These are phyloP conservation scores for Phaseolus lunatus DNA, from an alignment of 306 rosid genomes.

Conservation along the genomic window DNA sequence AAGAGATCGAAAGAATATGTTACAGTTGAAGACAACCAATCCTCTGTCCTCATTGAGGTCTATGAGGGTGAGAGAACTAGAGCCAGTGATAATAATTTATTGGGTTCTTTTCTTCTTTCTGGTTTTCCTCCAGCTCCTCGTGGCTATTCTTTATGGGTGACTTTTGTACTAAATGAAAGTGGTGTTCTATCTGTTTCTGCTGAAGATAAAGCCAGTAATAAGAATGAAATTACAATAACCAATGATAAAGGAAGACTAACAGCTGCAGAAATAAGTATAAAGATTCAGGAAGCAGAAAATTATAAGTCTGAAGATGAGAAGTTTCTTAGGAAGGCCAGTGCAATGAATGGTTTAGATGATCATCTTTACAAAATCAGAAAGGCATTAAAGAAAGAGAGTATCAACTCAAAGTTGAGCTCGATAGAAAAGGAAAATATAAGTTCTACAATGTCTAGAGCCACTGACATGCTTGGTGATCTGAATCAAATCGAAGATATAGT, in stretches of 20 bases:
- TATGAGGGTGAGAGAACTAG: conserved; percentile 31
- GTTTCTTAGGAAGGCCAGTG: conserved; percentile 43
- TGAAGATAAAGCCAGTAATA: conserved; percentile 46
- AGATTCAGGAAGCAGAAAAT: conserved; percentile 55
- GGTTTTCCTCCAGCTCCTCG: conserved; percentile 51
- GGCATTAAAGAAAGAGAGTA: conserved; percentile 41
- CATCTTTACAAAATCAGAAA: conserved; percentile 47
- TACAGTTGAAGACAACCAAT: no score
- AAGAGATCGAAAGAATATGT: no score
- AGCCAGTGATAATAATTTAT: conserved; percentile 40
- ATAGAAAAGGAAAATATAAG: conserved; percentile 10
- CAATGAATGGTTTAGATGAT: conserved; percentile 51
- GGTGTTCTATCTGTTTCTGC: conserved; percentile 60
- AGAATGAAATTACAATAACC: conserved; percentile 51
- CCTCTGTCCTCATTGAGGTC: background rate
- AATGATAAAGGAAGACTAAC: conserved; percentile 54
- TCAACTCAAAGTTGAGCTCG: conserved; percentile 25
- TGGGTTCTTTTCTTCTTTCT: conserved; percentile 48
- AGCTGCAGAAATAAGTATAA: conserved; percentile 43
- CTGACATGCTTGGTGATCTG: background rate
- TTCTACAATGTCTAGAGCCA: conserved; percentile 37
- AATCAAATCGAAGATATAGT: no score
- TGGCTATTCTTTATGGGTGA: conserved; percentile 44
- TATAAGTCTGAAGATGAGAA: conserved; percentile 53
- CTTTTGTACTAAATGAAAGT: conserved; percentile 53